Conservation (phyloP, 73 alveolate genomes). For the Halteria grandinella region DNA sequence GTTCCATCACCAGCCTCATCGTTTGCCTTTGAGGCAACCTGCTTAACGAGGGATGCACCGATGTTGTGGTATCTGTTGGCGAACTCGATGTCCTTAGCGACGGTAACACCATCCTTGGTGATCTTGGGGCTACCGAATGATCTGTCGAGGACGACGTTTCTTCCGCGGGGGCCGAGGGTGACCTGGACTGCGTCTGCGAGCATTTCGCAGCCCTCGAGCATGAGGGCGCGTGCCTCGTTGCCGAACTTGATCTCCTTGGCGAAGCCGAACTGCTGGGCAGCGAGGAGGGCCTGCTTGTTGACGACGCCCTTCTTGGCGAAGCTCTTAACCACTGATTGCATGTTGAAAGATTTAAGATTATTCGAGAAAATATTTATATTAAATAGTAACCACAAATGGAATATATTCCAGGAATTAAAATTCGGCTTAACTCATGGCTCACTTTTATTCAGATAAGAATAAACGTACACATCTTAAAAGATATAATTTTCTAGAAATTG, state of each 20-base stretch:
- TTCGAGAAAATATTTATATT: constrained; percentile 39
- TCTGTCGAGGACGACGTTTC: constrained; percentile 88
- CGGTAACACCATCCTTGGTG: constrained; percentile 97
- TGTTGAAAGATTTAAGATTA: constrained; percentile 27
- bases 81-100: constrained; percentile 95
- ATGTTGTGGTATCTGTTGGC: constrained; percentile 89
- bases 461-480: no score
- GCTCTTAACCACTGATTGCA: constrained; percentile 25
- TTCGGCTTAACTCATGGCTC: no score
- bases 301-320: constrained; percentile 25
- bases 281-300: constrained; percentile 10
- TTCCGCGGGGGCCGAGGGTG: constrained; percentile 93
- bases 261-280: constrained; percentile 8
- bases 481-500: no score
- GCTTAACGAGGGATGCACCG: constrained; percentile 93
- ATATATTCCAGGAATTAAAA: neutral
- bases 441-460: no score
- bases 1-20: constrained; percentile 99
- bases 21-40: constrained; percentile 94
- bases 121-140: constrained; percentile 91
- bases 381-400: constrained; percentile 42
- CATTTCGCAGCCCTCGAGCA: constrained; percentile 78
- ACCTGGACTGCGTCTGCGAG: constrained; percentile 90
- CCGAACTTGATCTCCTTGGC: constrained; percentile 76
- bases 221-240: constrained; percentile 79